phyloP scores from a whole-genome alignment of 176 grass and related monocot species.

The Cymbopogon citratus region DNA sequence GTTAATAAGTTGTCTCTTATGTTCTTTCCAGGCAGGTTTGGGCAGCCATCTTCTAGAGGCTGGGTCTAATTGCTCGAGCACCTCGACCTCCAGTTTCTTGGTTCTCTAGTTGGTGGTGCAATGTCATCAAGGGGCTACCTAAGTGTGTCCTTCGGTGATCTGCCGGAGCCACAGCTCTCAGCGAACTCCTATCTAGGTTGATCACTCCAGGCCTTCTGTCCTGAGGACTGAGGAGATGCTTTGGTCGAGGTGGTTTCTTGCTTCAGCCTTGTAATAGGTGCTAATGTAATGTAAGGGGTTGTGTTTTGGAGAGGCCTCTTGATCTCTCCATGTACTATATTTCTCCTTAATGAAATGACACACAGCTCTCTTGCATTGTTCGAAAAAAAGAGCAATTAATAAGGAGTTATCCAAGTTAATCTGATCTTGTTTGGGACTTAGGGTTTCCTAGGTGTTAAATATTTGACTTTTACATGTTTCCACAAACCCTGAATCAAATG shows the following conservation, averaged over 20 bases:
- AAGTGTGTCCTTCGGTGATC: neutral
- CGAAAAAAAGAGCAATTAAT: neutral
- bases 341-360: neutral
- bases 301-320: neutral
- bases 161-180: neutral
- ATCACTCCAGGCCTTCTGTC: neutral
- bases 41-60: neutral
- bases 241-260: neutral
- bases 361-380: neutral
- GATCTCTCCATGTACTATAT: neutral
- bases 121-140: neutral
- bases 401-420: neutral
- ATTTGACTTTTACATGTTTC: constrained; percentile 16
- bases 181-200: too few relatives aligned
- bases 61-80: neutral
- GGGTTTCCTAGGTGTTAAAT: neutral
- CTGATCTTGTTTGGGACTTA: constrained; percentile 1
- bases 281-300: neutral
- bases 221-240: neutral
- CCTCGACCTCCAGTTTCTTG: neutral
- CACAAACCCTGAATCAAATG: neutral
- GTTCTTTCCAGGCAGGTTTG: neutral
- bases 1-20: neutral
- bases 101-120: neutral
- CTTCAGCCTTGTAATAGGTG: neutral